A percentile compares a stretch with the other conserved stretches of the same genome.
phyloP scores from a whole-genome alignment of 2,329 filamentous ascomycete species.

The Hymenoscyphus infarciens region DNA sequence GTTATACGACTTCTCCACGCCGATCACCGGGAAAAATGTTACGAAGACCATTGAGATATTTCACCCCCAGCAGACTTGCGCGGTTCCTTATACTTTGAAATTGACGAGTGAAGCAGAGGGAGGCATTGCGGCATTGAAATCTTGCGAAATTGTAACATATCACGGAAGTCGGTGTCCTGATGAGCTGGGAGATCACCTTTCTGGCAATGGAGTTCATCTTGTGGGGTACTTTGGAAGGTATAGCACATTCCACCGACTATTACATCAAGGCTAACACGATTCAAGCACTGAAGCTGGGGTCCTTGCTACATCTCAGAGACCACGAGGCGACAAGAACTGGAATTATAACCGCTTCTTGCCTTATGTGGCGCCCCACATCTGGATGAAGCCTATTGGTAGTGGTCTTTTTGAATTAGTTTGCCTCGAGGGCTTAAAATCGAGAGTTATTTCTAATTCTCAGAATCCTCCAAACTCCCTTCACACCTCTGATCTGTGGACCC shows the following conservation, averaged over 20 bases:
- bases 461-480: slow-evolving; percentile 44
- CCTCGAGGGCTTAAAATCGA: slow-evolving; percentile 40
- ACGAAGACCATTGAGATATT: too few relatives aligned
- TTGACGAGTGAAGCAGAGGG: slow-evolving; percentile 55
- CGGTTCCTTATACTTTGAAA: slow-evolving; percentile 63
- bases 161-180: slow-evolving; percentile 58
- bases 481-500: slow-evolving; percentile 44
- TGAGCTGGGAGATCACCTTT: slow-evolving; percentile 52
- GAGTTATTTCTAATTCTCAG: slow-evolving; percentile 39
- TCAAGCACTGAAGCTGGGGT: slow-evolving; percentile 55
- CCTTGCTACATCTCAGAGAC: slow-evolving; percentile 53
- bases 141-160: slow-evolving; percentile 52
- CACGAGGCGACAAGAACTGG: slow-evolving; percentile 53
- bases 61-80: slow-evolving; percentile 19
- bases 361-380: slow-evolving; percentile 18
- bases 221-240: slow-evolving; percentile 55
- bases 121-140: slow-evolving; percentile 46
- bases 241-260: slow-evolving; percentile 28
- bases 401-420: slow-evolving; percentile 30
- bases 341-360: slow-evolving; percentile 48
- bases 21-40: too few relatives aligned
- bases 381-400: slow-evolving; percentile 31
- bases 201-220: slow-evolving; percentile 51
- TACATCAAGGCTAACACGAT: neutral
- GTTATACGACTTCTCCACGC: too few relatives aligned